Base-by-base conservation (phyloP, 1,284 basidiomycete genomes). In the Mycosarcoma maydis region DNA sequence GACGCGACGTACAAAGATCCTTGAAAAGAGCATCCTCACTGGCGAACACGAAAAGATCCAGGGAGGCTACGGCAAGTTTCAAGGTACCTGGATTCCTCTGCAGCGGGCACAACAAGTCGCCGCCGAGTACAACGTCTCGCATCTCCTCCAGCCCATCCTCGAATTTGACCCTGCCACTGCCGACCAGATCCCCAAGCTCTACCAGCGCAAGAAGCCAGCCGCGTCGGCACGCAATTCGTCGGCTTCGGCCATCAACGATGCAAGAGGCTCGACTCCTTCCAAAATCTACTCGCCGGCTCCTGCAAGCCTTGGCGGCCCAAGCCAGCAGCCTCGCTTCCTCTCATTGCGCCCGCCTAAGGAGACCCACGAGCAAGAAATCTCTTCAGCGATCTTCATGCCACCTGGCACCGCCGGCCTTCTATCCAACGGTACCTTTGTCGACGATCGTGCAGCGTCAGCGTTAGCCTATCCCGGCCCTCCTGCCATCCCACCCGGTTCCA, bases 11-110 rank as follows among this genome's bases (percentile, higher is more conserved):
- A 98, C 95, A 20, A 97, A 97, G 87, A 97, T 98, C 57, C 86
- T 98, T 32, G 96, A 98, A 85, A 96, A 95, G 83, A 95, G 98
- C 84, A 92, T 99, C 66, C 87, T 94, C 36, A 90, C 91, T 40
- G 94, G 94, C 47, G 90, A 92, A 83, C 94, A 98, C 83, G 95
- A 99, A 83, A 98, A 98, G 83, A 93, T 99, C 11, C 96, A 99
- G 83, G 96, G 96, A 43, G 96, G 96, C 36, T 98, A 98, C 80
- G 96, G 96, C 38, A 97, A 97, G 84, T 99, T 98, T 83, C 96
- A 99, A 83, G 96, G 96, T 61, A 98, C 96, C 46, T 99, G 96
- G 95, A 79, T 81, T 23, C 80, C 80, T 11, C 67, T 81, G 10
- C 55, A 72, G 38, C 71, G 80, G 17, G 78, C 78, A 3, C 77